Percentiles rank a stretch among this genome's conserved stretches.
Conservation (phyloP, 2,329 filamentous ascomycete species). For the Leptographium radiaticola region DNA sequence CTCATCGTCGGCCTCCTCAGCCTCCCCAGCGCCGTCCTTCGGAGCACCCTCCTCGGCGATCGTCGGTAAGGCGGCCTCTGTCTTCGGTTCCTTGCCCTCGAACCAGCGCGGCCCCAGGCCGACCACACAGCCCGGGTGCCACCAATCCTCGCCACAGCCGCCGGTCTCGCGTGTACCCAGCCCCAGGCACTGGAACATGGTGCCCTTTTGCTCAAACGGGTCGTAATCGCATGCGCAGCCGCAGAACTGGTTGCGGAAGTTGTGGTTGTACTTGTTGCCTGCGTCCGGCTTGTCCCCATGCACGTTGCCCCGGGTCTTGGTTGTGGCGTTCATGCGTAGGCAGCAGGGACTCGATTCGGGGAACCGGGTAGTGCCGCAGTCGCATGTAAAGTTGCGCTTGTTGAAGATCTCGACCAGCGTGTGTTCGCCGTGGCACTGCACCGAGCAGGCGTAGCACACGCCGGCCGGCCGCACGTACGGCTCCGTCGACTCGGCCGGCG, state of each 20-base stretch:
- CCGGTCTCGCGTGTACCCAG: constrained; percentile 68
- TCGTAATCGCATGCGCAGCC: constrained; percentile 82
- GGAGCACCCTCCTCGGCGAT: constrained; percentile 7
- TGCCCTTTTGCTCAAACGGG: constrained; percentile 78
- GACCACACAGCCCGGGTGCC: constrained; percentile 84
- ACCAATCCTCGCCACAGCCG: constrained; percentile 96
- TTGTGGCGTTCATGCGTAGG: constrained; percentile 58
- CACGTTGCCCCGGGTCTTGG: constrained; percentile 63
- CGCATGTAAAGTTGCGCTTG: constrained; percentile 91
- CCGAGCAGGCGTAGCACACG: constrained; percentile 92
- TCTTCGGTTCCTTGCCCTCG: constrained; percentile 15
- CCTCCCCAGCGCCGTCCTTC: constrained; percentile 13
- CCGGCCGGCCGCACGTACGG: constrained; percentile 57
- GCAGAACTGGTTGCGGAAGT: constrained; percentile 88
- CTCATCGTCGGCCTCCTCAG: constrained; percentile 35
- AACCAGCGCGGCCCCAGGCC: constrained; percentile 65
- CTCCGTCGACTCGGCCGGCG: constrained; percentile 48
- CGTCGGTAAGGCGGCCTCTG: constrained; percentile 1
- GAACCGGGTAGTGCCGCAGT: constrained; percentile 82
- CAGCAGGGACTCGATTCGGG: constrained; percentile 58
- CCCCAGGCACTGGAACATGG: constrained; percentile 95
- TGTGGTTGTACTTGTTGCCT: constrained; percentile 87
- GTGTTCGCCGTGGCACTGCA: constrained; percentile 93
- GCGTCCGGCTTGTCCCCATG: constrained; percentile 59
- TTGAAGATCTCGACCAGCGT: constrained; percentile 89